phyloP scores from a whole-genome alignment of 2,329 filamentous ascomycete species.

The Fusarium begoniae region DNA sequence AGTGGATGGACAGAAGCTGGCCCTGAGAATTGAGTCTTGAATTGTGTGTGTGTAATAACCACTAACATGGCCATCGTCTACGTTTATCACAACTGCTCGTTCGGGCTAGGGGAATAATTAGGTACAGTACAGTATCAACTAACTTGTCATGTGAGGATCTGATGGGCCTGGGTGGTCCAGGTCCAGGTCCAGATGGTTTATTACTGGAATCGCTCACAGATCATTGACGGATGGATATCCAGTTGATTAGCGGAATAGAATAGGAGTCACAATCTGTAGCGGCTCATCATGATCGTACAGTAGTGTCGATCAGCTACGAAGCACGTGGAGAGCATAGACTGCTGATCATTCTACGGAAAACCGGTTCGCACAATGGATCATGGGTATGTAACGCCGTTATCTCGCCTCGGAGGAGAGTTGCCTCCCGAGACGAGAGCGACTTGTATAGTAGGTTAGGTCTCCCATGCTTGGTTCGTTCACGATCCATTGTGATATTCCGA shows the following conservation, averaged over 20 bases:
- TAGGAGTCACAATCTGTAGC: neutral
- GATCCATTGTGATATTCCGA: constrained; percentile 6
- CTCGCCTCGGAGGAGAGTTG: constrained; percentile 12
- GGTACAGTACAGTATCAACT: neutral
- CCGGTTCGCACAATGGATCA: neutral
- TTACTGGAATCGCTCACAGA: neutral
- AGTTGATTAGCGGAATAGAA: neutral
- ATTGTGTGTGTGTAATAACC: neutral
- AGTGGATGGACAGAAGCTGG: constrained; percentile 3
- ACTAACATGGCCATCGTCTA: neutral
- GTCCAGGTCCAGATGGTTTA: neutral
- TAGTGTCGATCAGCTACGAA: neutral
- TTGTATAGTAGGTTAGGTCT: neutral
- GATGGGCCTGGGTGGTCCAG: neutral
- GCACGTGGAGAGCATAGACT: constrained; percentile 25
- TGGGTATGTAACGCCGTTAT: constrained; percentile 9
- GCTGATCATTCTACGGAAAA: constrained; percentile 11
- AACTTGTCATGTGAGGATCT: neutral
- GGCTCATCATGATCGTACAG: constrained; percentile 5
- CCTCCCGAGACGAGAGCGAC: constrained; percentile 15
- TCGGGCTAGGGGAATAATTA: neutral
- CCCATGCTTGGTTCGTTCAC: neutral
- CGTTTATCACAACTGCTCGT: neutral
- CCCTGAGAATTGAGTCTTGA: constrained; percentile 1
- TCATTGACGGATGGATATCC: neutral